phyloP scores from a whole-genome alignment of 805 yeast genomes.

The Pichia pseudocactophila region DNA sequence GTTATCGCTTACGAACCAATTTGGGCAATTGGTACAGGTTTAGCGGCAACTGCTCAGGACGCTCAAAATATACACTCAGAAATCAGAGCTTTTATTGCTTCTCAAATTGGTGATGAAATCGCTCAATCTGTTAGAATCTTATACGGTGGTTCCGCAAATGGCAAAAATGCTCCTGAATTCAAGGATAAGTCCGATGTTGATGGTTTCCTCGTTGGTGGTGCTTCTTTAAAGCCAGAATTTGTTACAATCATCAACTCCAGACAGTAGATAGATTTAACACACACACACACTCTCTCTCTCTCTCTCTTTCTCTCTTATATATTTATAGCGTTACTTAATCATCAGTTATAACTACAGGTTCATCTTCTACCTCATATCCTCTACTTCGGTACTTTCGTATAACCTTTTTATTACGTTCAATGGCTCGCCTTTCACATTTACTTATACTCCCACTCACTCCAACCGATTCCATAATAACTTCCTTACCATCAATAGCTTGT shows the following conservation, averaged over 20 bases:
- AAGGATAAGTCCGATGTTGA: constrained; percentile 90
- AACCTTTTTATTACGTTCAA: constrained; percentile 34
- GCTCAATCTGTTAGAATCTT: constrained; percentile 81
- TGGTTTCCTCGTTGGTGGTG: constrained; percentile 99
- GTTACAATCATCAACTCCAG: constrained; percentile 91
- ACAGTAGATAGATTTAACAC: constrained; percentile 38
- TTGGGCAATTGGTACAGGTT: constrained; percentile 99
- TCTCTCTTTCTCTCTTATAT: too few species aligned
- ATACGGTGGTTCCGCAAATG: constrained; percentile 98
- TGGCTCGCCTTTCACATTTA: constrained; percentile 67
- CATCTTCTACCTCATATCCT: background rate
- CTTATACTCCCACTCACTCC: constrained; percentile 83
- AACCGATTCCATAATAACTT: constrained; percentile 48
- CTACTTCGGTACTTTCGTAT: background rate
- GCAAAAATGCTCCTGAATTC: constrained; percentile 83
- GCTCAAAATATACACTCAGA: constrained; percentile 91
- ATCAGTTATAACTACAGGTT: background rate
- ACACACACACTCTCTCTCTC: too few species aligned
- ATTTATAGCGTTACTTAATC: background rate
- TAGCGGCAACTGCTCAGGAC: constrained; percentile 97
- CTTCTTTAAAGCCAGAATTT: constrained; percentile 96
- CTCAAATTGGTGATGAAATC: constrained; percentile 63
- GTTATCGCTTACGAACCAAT: constrained; percentile 99
- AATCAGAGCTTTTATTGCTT: constrained; percentile 75
- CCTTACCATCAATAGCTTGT: constrained; percentile 38